phyloP scores from a whole-genome alignment of 441 rosid genomes.

The Gossypium davidsonii region DNA sequence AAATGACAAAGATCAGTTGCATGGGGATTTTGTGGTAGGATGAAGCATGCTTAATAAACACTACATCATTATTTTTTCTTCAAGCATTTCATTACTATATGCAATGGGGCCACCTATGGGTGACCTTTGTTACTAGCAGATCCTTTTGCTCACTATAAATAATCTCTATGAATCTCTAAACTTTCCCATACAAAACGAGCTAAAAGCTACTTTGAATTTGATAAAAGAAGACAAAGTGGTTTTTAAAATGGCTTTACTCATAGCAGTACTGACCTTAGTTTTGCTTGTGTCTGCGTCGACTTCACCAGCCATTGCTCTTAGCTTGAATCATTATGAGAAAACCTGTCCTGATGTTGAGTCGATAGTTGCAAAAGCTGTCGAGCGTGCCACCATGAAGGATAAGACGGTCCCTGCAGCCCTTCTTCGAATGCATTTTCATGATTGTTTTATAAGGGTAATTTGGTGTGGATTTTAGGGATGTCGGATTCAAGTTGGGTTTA shows the following conservation, averaged over 20 bases:
- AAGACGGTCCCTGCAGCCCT: constrained; percentile 50
- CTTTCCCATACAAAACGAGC: neutral
- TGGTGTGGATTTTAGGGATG: neutral
- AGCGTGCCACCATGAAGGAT: constrained; percentile 33
- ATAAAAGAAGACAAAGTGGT: neutral
- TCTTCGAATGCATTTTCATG: constrained; percentile 61
- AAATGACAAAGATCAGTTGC: neutral
- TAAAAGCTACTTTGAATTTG: neutral
- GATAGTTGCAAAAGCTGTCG: constrained; percentile 26
- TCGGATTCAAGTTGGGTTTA: neutral
- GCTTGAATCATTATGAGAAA: constrained; percentile 38
- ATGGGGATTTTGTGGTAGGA: neutral
- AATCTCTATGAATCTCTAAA: neutral
- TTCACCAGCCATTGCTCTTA: constrained; percentile 31
- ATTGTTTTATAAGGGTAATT: constrained; percentile 47
- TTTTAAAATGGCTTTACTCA: constrained; percentile 21
- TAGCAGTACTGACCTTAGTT: constrained; percentile 24
- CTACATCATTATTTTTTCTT: neutral
- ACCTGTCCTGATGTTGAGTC: constrained; percentile 39
- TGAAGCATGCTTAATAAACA: neutral
- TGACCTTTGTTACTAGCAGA: neutral
- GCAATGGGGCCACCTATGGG: neutral
- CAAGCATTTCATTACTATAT: neutral
- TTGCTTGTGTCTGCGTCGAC: constrained; percentile 21
- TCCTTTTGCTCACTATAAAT: neutral